phyloP scores from a whole-genome alignment of 192 early-diverging fungal genomes.

The Physocladia obscura region DNA sequence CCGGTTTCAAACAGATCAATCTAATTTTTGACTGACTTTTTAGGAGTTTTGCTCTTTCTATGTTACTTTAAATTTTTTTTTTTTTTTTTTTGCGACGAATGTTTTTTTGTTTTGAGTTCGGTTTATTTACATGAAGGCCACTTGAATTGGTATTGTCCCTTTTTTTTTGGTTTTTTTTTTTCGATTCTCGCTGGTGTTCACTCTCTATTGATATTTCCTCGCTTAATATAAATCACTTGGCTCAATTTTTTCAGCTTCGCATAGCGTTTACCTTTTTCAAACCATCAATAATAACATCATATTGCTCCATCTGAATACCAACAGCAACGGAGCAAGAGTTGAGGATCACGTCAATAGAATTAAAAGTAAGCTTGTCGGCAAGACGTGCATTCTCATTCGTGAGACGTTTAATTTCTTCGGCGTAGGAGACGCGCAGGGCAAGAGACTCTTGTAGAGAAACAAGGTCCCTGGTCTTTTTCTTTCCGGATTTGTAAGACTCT shows the following conservation, averaged over 20 bases:
- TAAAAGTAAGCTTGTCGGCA: conserved; percentile 43
- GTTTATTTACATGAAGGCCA: too few species aligned
- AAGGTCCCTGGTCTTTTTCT: conserved; percentile 53
- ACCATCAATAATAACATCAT: conserved; percentile 52
- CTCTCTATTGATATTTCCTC: too few species aligned
- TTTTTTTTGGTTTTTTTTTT: neutral
- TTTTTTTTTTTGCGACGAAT: too few species aligned
- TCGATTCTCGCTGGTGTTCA: too few species aligned
- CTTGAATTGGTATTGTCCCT: too few species aligned
- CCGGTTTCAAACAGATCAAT: conserved; percentile 19
- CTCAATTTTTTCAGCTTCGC: neutral
- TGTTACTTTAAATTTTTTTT: too few species aligned
- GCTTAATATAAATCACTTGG: neutral
- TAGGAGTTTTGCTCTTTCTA: neutral
- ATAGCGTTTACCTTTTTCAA: conserved; percentile 55
- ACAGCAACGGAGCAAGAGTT: conserved; percentile 37
- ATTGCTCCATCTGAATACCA: conserved; percentile 46
- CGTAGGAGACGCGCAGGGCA: conserved; percentile 41
- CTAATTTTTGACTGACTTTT: neutral
- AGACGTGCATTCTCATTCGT: conserved; percentile 42
- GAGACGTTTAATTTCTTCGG: conserved; percentile 59
- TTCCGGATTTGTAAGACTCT: conserved; percentile 41
- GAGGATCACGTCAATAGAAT: conserved; percentile 42
- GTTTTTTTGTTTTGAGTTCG: too few species aligned
- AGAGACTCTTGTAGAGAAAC: conserved; percentile 47